Conservation (phyloP, 805 yeast species). For the Kurtzmaniella cleridarum region DNA sequence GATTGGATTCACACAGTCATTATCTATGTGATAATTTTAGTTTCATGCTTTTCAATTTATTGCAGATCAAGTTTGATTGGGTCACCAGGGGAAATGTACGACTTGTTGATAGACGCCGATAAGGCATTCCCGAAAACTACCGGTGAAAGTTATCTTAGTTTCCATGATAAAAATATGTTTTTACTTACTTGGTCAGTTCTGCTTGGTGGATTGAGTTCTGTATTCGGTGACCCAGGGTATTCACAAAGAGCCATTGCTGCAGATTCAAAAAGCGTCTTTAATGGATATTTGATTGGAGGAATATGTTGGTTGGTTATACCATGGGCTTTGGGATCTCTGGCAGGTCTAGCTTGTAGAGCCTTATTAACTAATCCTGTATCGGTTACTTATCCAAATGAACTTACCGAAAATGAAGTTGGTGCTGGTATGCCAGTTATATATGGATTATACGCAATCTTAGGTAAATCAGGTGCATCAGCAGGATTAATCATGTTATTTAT, state of each 20-base stretch:
- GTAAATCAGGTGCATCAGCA: slow-evolving; percentile 38
- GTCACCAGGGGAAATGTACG: slow-evolving; percentile 40
- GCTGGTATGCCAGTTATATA: slow-evolving; percentile 34
- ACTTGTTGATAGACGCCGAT: slow-evolving; percentile 29
- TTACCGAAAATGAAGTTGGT: slow-evolving; percentile 31
- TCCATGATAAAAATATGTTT: slow-evolving; percentile 1
- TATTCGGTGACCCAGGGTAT: slow-evolving; percentile 18
- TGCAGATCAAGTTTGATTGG: slow-evolving; percentile 36
- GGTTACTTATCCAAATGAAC: slow-evolving; percentile 36
- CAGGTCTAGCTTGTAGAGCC: slow-evolving; percentile 30
- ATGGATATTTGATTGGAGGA: slow-evolving; percentile 43
- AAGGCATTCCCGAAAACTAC: slow-evolving; percentile 1
- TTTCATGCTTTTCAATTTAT: slow-evolving; percentile 27
- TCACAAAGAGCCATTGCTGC: slow-evolving; percentile 42
- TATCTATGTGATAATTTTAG: slow-evolving; percentile 33
- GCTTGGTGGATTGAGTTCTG: slow-evolving; percentile 10
- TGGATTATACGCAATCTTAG: slow-evolving; percentile 28
- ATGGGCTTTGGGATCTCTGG: slow-evolving; percentile 18
- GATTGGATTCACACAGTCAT: slow-evolving; percentile 64
- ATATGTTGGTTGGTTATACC: slow-evolving; percentile 43
- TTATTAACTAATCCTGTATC: slow-evolving; percentile 11
- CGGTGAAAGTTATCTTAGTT: slow-evolving; percentile 4
- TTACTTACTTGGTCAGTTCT: slow-evolving; percentile 6
- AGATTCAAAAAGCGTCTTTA: slow-evolving; percentile 33
- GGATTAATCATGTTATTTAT: slow-evolving; percentile 35